These are phyloP conservation scores for Saccharomycopsis schoenii DNA, from an alignment of 805 yeast species.

Conservation along the genomic window DNA sequence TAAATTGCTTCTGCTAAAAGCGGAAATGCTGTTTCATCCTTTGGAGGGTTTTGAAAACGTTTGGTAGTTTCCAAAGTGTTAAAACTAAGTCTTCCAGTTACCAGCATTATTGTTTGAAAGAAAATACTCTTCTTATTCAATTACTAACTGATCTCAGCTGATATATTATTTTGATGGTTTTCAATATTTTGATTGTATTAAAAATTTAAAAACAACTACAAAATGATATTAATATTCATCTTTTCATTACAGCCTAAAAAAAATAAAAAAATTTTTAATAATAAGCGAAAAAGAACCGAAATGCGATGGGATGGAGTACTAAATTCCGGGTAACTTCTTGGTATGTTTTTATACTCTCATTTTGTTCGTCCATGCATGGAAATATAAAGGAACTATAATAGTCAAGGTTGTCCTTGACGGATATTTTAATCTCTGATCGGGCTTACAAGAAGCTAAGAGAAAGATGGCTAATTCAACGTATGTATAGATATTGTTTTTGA, in stretches of 20 bases:
- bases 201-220: not conserved
- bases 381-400: not conserved
- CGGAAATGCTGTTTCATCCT: constrained; percentile 74
- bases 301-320: not conserved
- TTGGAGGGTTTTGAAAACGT: constrained; percentile 82
- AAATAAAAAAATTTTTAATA: too few relatives aligned
- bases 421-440: not conserved
- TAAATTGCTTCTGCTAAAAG: constrained; percentile 79
- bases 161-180: not conserved
- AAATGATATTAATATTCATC: too few relatives aligned
- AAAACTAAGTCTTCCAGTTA: constrained; percentile 23
- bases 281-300: not conserved
- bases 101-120: not conserved
- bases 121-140: not conserved
- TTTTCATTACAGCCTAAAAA: not conserved
- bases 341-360: too few relatives aligned
- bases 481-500: not conserved
- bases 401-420: not conserved
- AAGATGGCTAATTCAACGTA: constrained; percentile 13
- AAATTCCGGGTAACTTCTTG: not conserved
- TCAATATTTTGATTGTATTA: not conserved
- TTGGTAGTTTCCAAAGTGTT: constrained; percentile 79
- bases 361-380: not conserved
- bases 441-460: not conserved
- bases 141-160: not conserved